phyloP scores from a whole-genome alignment of 2,329 filamentous ascomycete genomes.

The Cladophialophora yegresii region DNA sequence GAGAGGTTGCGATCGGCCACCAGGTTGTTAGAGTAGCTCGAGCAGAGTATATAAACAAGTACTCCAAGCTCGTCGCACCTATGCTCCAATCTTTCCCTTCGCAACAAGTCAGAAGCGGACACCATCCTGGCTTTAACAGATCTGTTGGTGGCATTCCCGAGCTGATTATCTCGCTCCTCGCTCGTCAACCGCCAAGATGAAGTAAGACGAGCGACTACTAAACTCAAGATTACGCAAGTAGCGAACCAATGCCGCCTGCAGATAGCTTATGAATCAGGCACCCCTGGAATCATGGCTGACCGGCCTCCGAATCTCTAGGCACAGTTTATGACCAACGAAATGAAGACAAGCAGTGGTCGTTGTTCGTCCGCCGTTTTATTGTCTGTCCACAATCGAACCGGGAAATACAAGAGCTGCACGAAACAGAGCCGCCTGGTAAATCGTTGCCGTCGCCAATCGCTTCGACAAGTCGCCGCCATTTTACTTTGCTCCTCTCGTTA shows the following conservation, averaged over 20 bases:
- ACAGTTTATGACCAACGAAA: background rate
- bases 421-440: background rate
- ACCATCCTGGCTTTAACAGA: background rate
- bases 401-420: background rate
- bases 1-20: conserved; percentile 35
- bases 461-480: background rate
- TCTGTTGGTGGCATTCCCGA: background rate
- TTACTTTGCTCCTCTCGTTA: background rate
- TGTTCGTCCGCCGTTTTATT: background rate
- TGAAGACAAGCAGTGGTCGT: background rate
- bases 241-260: background rate
- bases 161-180: background rate
- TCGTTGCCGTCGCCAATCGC: background rate
- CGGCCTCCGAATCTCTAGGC: background rate
- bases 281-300: background rate
- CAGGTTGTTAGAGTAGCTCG: conserved; percentile 30
- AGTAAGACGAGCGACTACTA: background rate
- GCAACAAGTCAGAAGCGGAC: background rate
- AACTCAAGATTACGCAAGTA: background rate
- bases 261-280: background rate
- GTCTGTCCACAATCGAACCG: background rate
- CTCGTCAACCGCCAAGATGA: background rate
- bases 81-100: background rate
- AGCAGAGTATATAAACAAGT: background rate
- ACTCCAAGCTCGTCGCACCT: background rate